Percentiles rank a stretch among this genome's conserved stretches.
phyloP scores from a whole-genome alignment of 116 monocot species.

The Cymodocea nodosa region DNA sequence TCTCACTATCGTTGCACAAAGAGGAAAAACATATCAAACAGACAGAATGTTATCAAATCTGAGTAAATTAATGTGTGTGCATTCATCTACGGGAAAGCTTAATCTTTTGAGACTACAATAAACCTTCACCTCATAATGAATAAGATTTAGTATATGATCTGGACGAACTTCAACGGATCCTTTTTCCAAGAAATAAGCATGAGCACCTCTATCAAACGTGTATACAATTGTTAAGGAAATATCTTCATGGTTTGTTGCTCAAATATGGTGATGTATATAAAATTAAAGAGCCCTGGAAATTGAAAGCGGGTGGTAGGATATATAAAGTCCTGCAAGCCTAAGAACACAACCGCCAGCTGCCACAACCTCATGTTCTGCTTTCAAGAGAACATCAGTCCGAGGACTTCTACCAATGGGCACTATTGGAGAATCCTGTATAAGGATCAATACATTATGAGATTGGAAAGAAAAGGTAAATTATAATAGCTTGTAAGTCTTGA shows the following conservation, averaged over 20 bases:
- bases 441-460: not conserved
- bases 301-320: slow-evolving; percentile 40
- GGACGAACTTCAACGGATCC: slow-evolving; percentile 61
- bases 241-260: not conserved
- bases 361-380: slow-evolving; percentile 61
- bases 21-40: too few species aligned
- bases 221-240: slow-evolving; percentile 36
- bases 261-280: not conserved
- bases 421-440: slow-evolving; percentile 46
- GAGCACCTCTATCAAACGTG: slow-evolving; percentile 82
- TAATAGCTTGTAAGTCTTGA: too few species aligned
- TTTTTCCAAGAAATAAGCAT: slow-evolving; percentile 62
- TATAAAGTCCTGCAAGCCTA: slow-evolving; percentile 90
- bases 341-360: slow-evolving; percentile 72
- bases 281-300: not conserved
- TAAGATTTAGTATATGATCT: slow-evolving; percentile 87
- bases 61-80: too few species aligned
- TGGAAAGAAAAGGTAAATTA: not conserved
- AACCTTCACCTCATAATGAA: slow-evolving; percentile 85
- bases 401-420: slow-evolving; percentile 79
- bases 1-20: too few species aligned
- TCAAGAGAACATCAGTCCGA: slow-evolving; percentile 71
- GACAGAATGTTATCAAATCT: too few species aligned
- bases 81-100: not conserved
- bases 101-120: slow-evolving; percentile 1